These are phyloP conservation scores for Stephania cephalantha DNA, from an alignment of 164 flowering plant genomes.

Conservation along the genomic window DNA sequence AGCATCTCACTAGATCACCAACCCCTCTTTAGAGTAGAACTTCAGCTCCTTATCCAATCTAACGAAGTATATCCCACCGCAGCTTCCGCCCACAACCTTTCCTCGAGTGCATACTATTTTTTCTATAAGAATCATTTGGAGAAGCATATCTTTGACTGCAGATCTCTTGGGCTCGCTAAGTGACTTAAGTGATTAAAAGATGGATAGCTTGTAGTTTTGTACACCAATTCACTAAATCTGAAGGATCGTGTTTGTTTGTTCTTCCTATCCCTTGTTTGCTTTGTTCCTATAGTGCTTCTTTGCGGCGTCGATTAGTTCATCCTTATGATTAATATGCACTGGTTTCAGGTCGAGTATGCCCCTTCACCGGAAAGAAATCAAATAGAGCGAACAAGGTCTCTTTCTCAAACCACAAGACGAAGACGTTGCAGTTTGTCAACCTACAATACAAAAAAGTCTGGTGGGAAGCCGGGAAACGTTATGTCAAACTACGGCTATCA, in stretches of 20 bases:
- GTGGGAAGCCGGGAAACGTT: slow-evolving; percentile 98
- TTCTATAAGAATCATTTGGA: no score
- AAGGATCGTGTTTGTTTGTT: neutral
- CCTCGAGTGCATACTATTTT: no score
- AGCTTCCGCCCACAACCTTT: no score
- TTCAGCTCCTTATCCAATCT: no score
- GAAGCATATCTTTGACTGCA: no score
- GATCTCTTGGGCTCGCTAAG: no score
- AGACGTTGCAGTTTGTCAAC: slow-evolving; percentile 82
- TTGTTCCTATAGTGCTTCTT: neutral
- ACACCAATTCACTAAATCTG: neutral
- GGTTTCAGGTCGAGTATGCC: slow-evolving; percentile 79
- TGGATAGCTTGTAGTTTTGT: no score
- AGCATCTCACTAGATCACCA: no score
- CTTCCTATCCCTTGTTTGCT: neutral
- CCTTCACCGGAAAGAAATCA: slow-evolving; percentile 90
- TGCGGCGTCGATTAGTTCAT: neutral
- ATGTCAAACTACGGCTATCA: slow-evolving; percentile 69
- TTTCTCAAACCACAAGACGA: slow-evolving; percentile 89
- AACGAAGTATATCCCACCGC: no score
- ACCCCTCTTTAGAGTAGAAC: no score
- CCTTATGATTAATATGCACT: neutral
- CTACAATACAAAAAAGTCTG: slow-evolving; percentile 87
- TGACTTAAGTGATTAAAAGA: no score
- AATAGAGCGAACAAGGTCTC: slow-evolving; percentile 80